Conservation (phyloP, 768 basidiomycete genomes). For the Podaxis sp. region DNA sequence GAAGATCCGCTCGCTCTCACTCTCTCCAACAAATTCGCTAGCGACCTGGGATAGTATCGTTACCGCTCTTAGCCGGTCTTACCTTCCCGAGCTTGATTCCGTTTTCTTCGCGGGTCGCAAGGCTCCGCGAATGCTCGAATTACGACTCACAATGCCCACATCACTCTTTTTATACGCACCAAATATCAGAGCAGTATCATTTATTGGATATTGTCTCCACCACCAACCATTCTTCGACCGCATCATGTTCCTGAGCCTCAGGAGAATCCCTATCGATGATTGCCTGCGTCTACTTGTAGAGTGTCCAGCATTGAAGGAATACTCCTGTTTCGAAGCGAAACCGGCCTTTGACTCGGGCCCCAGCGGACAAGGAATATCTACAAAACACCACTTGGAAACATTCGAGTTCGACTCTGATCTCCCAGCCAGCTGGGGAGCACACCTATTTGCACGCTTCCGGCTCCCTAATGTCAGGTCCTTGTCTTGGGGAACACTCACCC, state of each 20-base stretch:
- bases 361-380: not conserved
- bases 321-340: not conserved
- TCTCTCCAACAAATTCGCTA: not conserved
- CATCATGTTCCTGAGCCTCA: not conserved
- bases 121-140: not conserved
- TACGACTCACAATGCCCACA: not conserved
- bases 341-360: not conserved
- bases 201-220: not conserved
- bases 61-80: not conserved
- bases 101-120: not conserved
- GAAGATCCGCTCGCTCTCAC: not conserved
- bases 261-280: not conserved
- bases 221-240: not conserved
- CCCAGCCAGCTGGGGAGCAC: not conserved
- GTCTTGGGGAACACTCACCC: not conserved
- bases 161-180: not conserved
- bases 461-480: not conserved
- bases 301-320: not conserved
- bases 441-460: not conserved
- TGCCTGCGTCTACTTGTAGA: not conserved
- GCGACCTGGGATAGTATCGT: not conserved
- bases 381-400: not conserved
- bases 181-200: not conserved
- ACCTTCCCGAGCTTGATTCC: not conserved
- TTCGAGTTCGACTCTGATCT: not conserved